Evolutionary conservation across 805 yeast species (phyloP).

Genomic region (Wickerhamomyces ciferrii): DNA sequence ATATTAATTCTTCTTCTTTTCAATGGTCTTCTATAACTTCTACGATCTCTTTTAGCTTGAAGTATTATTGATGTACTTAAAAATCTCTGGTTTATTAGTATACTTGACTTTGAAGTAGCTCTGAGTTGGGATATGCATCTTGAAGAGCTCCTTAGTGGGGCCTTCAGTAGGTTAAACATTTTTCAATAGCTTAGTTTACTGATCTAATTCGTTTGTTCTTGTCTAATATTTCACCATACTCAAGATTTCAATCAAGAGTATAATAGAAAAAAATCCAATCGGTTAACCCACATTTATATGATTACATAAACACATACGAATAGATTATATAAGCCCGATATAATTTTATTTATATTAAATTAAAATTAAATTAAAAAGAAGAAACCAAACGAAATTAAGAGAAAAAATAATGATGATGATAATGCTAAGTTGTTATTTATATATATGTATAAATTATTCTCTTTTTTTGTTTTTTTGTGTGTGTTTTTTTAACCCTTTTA

Average conservation of each 20-base stretch:
- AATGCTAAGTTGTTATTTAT: neutral
- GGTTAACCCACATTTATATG: neutral
- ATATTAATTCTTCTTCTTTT: slow-evolving; percentile 29
- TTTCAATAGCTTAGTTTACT: no score
- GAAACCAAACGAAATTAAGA: neutral
- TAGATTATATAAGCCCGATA: neutral
- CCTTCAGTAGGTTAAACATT: neutral
- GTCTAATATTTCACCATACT: no score
- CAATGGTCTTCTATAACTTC: neutral
- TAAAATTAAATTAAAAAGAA: neutral
- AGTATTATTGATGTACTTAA: neutral
- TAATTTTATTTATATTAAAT: neutral
- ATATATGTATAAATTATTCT: neutral
- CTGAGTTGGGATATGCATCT: neutral
- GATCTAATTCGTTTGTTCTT: no score
- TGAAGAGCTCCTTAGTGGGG: neutral
- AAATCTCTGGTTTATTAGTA: neutral
- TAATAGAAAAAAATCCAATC: neutral
- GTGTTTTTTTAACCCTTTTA: slow-evolving; percentile 1
- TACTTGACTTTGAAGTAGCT: neutral
- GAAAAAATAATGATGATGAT: neutral
- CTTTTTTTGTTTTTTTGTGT: neutral
- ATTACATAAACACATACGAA: neutral
- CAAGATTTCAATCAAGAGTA: no score
- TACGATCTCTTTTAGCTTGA: neutral